Base-by-base conservation (phyloP, 2,329 filamentous ascomycete genomes). In the Botryotinia narcissicola region DNA sequence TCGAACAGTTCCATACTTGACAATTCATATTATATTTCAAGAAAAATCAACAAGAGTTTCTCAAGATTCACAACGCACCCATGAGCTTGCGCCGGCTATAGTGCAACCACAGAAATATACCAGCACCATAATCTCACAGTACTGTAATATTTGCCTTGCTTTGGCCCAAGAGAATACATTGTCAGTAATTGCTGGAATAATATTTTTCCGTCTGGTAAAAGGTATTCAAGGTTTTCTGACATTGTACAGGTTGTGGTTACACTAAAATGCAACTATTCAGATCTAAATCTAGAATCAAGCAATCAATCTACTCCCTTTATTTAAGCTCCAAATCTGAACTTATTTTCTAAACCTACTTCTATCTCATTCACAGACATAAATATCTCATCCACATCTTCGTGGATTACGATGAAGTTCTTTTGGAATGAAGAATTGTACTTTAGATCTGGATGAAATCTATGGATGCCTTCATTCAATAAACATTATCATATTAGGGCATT, bases 191-290 rank as follows among this genome's bases (percentile, higher is more conserved):
- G n/a, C 14, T 29, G 51, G 3, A 9, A 57, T 9, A 8, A 29
- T 1, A 29, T 32, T 3, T 3, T 1, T 18, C 14, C n/a, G 7
- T 29, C 14, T 0, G 6, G 4, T 29, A 14, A 6, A 29, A 1
- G 1, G 1, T 57, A 9, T 9, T 3, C 7, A 57, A 29, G 16
- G 1, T 3, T 29, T 29, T 18, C 6, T 18, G 6, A 1, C 7
- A 14, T 3, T 9, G n/a, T 1, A 8, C 8, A 1, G n/a, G 14
- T 29, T 32, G 51, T 18, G 3, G 12, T 8, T 29, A 18, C n/a
- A 57, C 51, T 4, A 18, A 29, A 29, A 57, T 14, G 14, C 12
- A 9, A 29, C n/a, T 57, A 18, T 57, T 7, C 51, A 4, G 14
- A 1, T 29, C 14, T 4, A 1, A n/a, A 54, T 9, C 1, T 6